phyloP scores from a whole-genome alignment of 805 yeast genomes.

The Candida loeiensis region DNA sequence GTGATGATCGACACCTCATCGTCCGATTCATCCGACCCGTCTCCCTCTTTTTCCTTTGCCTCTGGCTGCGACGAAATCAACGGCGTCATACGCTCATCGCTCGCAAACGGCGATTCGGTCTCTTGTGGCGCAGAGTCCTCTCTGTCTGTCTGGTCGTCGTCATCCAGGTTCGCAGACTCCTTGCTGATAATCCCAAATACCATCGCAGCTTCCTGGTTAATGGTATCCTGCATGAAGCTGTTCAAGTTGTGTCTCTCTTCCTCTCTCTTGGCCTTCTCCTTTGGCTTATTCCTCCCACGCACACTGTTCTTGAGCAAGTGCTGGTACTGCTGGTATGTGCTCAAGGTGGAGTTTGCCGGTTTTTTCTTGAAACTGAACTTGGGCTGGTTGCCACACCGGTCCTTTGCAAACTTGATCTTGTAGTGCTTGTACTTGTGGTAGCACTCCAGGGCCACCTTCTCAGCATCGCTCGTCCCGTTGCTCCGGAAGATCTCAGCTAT shows the following conservation, averaged over 20 bases:
- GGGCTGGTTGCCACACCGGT: constrained; percentile 75
- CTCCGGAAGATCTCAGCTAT: constrained; percentile 54
- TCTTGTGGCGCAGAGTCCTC: neutral
- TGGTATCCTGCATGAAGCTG: constrained; percentile 18
- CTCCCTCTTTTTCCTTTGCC: constrained; percentile 3
- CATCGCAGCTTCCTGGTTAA: constrained; percentile 41
- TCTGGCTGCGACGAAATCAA: neutral
- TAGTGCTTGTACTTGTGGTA: constrained; percentile 48
- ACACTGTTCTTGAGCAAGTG: constrained; percentile 14
- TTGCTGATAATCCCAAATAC: constrained; percentile 42
- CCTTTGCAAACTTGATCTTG: constrained; percentile 69
- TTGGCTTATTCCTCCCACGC: constrained; percentile 8
- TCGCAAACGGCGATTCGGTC: neutral
- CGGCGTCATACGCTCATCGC: too few relatives aligned
- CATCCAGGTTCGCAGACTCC: constrained; percentile 8
- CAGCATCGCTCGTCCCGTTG: constrained; percentile 28
- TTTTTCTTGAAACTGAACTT: constrained; percentile 47
- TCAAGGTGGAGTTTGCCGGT: constrained; percentile 22
- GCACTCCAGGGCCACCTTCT: constrained; percentile 29
- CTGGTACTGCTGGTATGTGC: constrained; percentile 12
- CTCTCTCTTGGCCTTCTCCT: constrained; percentile 1
- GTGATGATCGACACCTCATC: constrained; percentile 10
- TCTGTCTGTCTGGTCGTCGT: constrained; percentile 8
- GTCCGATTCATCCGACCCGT: constrained; percentile 7
- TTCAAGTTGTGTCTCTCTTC: constrained; percentile 9